Conservation (phyloP, 1,284 basidiomycete genomes). For the Phellopilus nigrolimitatus region DNA sequence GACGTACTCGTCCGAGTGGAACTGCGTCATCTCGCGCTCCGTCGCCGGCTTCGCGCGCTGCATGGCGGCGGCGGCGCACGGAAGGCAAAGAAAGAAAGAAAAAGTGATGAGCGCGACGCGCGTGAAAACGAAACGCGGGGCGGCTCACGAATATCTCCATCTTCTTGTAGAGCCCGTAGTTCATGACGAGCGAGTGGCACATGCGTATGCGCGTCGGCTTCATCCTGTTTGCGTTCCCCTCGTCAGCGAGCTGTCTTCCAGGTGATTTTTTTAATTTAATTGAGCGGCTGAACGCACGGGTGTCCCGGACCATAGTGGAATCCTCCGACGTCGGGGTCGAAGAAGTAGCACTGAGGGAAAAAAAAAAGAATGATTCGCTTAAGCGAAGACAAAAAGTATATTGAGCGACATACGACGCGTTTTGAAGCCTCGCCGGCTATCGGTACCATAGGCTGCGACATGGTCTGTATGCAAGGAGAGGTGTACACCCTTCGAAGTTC, state of each 20-base stretch:
- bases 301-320: conserved; percentile 98
- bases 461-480: conserved; percentile 22
- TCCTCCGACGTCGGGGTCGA: conserved; percentile 97
- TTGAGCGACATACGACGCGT: conserved; percentile 77
- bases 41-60: conserved; percentile 98
- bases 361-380: conserved; percentile 7
- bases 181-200: conserved; percentile 99
- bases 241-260: too few species aligned
- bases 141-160: conserved; percentile 92
- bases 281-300: conserved; percentile 47
- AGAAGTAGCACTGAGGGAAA: conserved; percentile 84
- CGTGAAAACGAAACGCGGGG: neutral
- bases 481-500: neutral
- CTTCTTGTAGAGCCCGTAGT: conserved; percentile 95
- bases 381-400: conserved; percentile 38
- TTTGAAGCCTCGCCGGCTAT: conserved; percentile 80
- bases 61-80: neutral
- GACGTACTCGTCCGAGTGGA: conserved; percentile 92
- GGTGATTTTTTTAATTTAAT: too few species aligned
- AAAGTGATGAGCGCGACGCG: neutral
- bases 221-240: conserved; percentile 52
- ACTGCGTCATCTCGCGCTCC: conserved; percentile 96
- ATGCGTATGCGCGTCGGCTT: conserved; percentile 97
- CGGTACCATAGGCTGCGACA: conserved; percentile 56
- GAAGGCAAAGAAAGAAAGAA: neutral